Percentiles rank a stretch among this genome's conserved stretches.
phyloP scores from a whole-genome alignment of 495 filamentous ascomycete genomes.

The Hypoxylon fragiforme region DNA sequence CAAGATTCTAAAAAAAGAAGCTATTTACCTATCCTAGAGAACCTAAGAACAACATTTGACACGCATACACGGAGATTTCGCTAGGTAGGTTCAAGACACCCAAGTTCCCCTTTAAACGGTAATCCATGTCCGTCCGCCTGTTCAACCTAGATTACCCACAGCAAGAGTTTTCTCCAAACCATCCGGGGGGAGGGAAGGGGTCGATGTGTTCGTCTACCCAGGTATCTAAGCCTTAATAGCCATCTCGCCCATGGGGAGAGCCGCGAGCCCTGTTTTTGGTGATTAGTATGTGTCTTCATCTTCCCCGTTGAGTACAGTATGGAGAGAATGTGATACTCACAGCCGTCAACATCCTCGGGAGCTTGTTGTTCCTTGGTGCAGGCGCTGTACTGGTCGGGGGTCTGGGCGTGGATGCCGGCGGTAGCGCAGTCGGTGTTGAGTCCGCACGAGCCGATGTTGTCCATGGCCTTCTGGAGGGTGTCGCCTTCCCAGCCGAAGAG shows the following conservation, averaged over 20 bases:
- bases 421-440: slow-evolving; percentile 53
- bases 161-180: no score
- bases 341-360: slow-evolving; percentile 55
- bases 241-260: slow-evolving; percentile 55
- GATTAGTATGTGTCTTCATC: neutral
- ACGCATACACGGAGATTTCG: no score
- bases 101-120: no score
- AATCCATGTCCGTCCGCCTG: no score
- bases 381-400: slow-evolving; percentile 49
- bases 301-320: neutral
- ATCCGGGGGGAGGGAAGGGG: no score
- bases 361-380: slow-evolving; percentile 54
- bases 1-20: no score
- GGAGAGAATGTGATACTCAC: slow-evolving; percentile 39
- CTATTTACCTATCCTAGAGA: no score
- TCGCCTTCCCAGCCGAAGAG: slow-evolving; percentile 75
- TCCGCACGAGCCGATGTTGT: slow-evolving; percentile 57
- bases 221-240: slow-evolving; percentile 55
- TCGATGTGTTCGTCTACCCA: no score
- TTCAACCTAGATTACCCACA: no score
- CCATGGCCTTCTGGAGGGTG: slow-evolving; percentile 65
- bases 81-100: no score
- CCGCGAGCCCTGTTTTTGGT: slow-evolving; percentile 48
- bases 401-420: slow-evolving; percentile 50
- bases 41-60: no score